Percentiles rank a stretch among this genome's conserved stretches.
phyloP scores from a whole-genome alignment of 2,329 filamentous ascomycete species.

The Colletotrichum paranaense region DNA sequence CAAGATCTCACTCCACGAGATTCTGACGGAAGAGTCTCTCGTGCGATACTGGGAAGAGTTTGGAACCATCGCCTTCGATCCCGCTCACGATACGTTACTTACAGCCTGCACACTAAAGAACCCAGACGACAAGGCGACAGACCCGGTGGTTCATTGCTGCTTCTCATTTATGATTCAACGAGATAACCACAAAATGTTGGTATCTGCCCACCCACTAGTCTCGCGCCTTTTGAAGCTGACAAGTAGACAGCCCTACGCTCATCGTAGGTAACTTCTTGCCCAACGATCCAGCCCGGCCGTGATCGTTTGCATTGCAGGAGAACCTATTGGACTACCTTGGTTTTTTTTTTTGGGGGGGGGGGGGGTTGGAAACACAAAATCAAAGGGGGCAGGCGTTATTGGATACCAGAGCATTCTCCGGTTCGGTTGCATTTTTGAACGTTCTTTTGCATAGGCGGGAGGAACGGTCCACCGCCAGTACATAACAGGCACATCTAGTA shows the following conservation, averaged over 20 bases:
- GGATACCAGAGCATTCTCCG: slow-evolving; percentile 33
- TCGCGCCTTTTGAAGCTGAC: slow-evolving; percentile 44
- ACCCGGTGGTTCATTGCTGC: slow-evolving; percentile 87
- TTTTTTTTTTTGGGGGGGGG: background rate
- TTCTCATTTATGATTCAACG: slow-evolving; percentile 97
- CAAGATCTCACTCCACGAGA: slow-evolving; percentile 94
- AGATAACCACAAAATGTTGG: slow-evolving; percentile 96
- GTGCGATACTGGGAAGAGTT: slow-evolving; percentile 99
- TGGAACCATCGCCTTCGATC: slow-evolving; percentile 95
- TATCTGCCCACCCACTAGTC: slow-evolving; percentile 30
- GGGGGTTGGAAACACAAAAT: slow-evolving; percentile 8
- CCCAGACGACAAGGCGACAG: slow-evolving; percentile 75
- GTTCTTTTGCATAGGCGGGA: background rate
- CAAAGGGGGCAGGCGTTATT: slow-evolving; percentile 21
- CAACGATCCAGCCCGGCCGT: slow-evolving; percentile 68
- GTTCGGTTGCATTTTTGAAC: background rate
- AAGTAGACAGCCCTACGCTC: slow-evolving; percentile 77
- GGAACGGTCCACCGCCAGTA: background rate
- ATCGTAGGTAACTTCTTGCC: slow-evolving; percentile 98
- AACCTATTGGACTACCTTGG: slow-evolving; percentile 32
- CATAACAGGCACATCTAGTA: background rate
- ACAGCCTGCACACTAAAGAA: slow-evolving; percentile 94
- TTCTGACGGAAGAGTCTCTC: slow-evolving; percentile 92
- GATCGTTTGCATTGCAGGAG: slow-evolving; percentile 50
- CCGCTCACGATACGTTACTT: slow-evolving; percentile 91